Evolutionary conservation across 257 asterid genomes (phyloP), one percentile per base, ranked within the genome.

Genomic region (Cynanchum wilfordii): DNA sequence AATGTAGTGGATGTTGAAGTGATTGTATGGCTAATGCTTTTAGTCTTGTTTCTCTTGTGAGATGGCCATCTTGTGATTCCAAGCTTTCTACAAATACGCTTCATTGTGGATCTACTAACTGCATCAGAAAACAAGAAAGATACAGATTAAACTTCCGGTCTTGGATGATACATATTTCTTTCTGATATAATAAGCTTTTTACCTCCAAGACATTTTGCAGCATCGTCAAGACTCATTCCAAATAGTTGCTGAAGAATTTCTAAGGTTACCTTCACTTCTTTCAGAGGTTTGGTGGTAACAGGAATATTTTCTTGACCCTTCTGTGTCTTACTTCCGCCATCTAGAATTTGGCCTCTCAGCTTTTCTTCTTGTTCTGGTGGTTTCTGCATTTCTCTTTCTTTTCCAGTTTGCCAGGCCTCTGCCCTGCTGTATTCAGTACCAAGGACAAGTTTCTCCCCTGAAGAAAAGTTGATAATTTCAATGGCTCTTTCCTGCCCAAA

Each of bases 11-110:
- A 59, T 2, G 12, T 59, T 60, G 45, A n/a, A 24, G 3, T n/a
- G 58, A 20, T 19, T 52, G 57, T 1, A 66, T 29, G 1, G 5
- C 10, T 17, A 69, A 27, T 5, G 20, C 22, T 30, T 3, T 16
- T 36, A 10, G 33, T 57, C 11, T 29, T 52, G 50, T 70, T 3
- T 24, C 54, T 70, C 74, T 70, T 33, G 27, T 13, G 17, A 30
- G 75, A 71, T 45, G 87, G 83, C 85, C 85, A 80, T 68, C 83
- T 73, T 7, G 13, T 8, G 25, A 78, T 75, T 0, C 78, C 83
- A 40, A 11, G 12, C 13, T 22, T 13, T 60, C 79, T 75, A 17
- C 81, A 75, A 19, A 62, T 57, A 56, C 77, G 79, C 73, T 83
- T 80, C 16, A 75, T 1, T 42, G 84, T 80, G 10, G 83, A 80